A percentile compares a stretch with the other conserved stretches of the same genome.
These are phyloP conservation scores for Diutina siamensis DNA, from an alignment of 1,139 yeast genomes.

Conservation along the genomic window DNA sequence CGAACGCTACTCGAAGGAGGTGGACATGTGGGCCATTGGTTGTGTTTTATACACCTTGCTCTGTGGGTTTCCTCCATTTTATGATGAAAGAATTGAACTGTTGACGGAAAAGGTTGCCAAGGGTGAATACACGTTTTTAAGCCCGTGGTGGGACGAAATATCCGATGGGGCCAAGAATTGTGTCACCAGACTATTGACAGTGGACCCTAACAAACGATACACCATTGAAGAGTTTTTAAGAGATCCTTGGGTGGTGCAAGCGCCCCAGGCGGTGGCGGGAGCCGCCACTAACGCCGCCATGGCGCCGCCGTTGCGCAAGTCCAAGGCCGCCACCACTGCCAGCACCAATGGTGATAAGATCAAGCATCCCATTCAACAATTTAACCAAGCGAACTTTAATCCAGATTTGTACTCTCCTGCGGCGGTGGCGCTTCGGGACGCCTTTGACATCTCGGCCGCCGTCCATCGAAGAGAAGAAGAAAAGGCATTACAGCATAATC, in stretches of 20 bases:
- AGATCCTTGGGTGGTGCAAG: conserved; percentile 71
- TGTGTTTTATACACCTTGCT: conserved; percentile 49
- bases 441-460: conserved; percentile 89
- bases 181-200: conserved; percentile 67
- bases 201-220: conserved; percentile 69
- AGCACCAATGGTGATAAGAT: background rate
- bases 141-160: conserved; percentile 59
- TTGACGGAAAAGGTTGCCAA: conserved; percentile 48
- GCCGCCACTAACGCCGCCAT: background rate
- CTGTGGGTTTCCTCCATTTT: conserved; percentile 55
- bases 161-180: conserved; percentile 46
- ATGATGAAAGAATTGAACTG: conserved; percentile 44
- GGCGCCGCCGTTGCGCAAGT: background rate
- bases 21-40: conserved; percentile 56
- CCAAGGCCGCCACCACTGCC: background rate
- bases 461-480: conserved; percentile 82
- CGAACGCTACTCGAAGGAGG: conserved; percentile 47
- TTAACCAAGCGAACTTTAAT: conserved; percentile 7
- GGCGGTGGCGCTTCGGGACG: conserved; percentile 85
- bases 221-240: conserved; percentile 64
- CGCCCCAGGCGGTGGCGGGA: background rate
- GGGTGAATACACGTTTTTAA: conserved; percentile 45
- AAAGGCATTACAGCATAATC: conserved; percentile 12
- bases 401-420: conserved; percentile 60
- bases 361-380: conserved; percentile 1